Evolutionary conservation across 2,329 filamentous ascomycete genomes (phyloP).

Genomic region (Diplodia seriata): DNA sequence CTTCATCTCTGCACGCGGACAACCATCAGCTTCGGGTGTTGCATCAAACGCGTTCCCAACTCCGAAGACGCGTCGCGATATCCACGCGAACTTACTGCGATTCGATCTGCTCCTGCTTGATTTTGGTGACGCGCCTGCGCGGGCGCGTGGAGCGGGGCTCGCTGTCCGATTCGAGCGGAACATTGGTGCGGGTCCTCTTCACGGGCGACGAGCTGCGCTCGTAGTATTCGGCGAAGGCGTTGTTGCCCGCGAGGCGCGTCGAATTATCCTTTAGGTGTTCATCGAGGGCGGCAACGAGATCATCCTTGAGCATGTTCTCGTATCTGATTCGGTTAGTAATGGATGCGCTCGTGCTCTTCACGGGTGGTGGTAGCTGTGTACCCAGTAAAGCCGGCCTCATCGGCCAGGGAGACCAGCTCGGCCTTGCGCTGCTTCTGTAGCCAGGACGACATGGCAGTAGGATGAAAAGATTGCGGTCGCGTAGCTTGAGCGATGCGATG

Average conservation of each 20-base stretch:
- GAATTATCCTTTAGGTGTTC: slow-evolving; percentile 73
- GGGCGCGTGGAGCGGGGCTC: slow-evolving; percentile 39
- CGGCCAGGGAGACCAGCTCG: slow-evolving; percentile 77
- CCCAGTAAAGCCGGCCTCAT: slow-evolving; percentile 73
- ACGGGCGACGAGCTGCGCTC: slow-evolving; percentile 64
- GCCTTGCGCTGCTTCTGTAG: slow-evolving; percentile 82
- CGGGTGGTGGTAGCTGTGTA: slow-evolving; percentile 56
- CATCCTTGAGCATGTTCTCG: slow-evolving; percentile 75
- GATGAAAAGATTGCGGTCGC: slow-evolving; percentile 14
- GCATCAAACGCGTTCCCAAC: slow-evolving; percentile 34
- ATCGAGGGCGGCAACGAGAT: slow-evolving; percentile 78
- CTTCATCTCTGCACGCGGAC: slow-evolving; percentile 9
- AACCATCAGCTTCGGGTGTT: slow-evolving; percentile 1
- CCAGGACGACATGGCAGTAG: slow-evolving; percentile 71
- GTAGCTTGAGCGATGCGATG: slow-evolving; percentile 32
- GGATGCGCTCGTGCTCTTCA: slow-evolving; percentile 17
- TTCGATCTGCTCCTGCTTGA: slow-evolving; percentile 47
- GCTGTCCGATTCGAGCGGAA: slow-evolving; percentile 45
- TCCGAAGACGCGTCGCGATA: slow-evolving; percentile 12
- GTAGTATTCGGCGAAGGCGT: slow-evolving; percentile 77
- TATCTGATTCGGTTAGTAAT: slow-evolving; percentile 58
- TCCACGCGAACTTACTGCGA: slow-evolving; percentile 32
- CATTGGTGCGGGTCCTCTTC: slow-evolving; percentile 52
- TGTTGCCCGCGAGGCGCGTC: slow-evolving; percentile 67
- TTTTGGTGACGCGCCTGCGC: slow-evolving; percentile 40